Conservation (phyloP, 345 rosid genomes). For the Garcia nutans region DNA sequence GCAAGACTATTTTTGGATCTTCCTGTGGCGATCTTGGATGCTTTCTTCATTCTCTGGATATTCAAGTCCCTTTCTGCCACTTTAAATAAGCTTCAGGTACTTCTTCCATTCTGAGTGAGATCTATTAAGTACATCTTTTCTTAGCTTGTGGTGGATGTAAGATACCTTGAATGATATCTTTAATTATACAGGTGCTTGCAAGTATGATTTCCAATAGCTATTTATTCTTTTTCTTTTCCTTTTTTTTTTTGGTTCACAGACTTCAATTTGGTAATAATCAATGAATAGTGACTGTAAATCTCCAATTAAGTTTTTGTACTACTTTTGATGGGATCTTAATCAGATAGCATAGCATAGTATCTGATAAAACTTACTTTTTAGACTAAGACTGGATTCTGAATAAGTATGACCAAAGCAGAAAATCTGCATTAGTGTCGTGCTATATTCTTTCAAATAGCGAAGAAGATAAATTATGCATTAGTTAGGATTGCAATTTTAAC, state of each 20-base stretch:
- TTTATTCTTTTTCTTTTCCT: too few species aligned
- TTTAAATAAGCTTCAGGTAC: slow-evolving; percentile 87
- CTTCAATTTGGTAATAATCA: neutral
- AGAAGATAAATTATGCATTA: neutral
- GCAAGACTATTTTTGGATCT: slow-evolving; percentile 80
- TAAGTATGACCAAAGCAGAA: neutral
- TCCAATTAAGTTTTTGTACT: neutral
- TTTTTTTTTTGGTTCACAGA: neutral
- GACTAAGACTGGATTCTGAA: neutral
- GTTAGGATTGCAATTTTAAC: neutral
- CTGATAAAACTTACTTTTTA: neutral
- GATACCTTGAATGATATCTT: neutral
- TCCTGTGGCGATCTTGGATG: slow-evolving; percentile 86
- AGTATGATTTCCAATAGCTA: neutral
- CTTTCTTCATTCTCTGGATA: slow-evolving; percentile 94
- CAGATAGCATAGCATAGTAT: neutral
- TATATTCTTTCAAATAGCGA: neutral
- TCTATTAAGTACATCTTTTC: neutral
- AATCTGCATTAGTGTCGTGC: neutral
- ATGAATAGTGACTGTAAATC: neutral
- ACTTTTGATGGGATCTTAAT: neutral
- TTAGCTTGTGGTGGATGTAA: neutral
- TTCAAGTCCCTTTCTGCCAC: slow-evolving; percentile 90
- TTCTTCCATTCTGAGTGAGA: slow-evolving; percentile 9
- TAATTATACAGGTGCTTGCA: neutral